phyloP scores from a whole-genome alignment of 2,329 filamentous ascomycete genomes.

The Falciphora oryzae region DNA sequence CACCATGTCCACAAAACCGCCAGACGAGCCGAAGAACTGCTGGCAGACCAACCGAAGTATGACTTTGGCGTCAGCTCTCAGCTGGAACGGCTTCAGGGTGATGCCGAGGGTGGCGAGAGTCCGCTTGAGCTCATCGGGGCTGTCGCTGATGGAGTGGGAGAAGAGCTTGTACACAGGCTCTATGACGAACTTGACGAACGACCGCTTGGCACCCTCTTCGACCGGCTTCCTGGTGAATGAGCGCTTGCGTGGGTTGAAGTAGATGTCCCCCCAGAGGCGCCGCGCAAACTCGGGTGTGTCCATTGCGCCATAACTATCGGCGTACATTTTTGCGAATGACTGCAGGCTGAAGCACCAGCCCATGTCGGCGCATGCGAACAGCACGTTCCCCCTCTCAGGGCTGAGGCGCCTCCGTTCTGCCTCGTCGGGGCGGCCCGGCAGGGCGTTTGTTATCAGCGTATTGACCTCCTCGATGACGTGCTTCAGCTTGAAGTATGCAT shows the following conservation, averaged over 20 bases:
- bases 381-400: conserved; percentile 96
- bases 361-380: conserved; percentile 89
- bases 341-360: conserved; percentile 94
- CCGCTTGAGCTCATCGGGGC: conserved; percentile 73
- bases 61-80: conserved; percentile 82
- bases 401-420: conserved; percentile 78
- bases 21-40: conserved; percentile 88
- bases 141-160: conserved; percentile 89
- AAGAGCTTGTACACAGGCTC: conserved; percentile 98
- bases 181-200: conserved; percentile 90
- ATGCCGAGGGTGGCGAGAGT: conserved; percentile 79
- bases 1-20: conserved; percentile 94
- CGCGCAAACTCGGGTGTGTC: conserved; percentile 77
- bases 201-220: conserved; percentile 74
- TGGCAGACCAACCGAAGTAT: conserved; percentile 85
- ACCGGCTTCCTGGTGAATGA: conserved; percentile 85
- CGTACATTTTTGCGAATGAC: conserved; percentile 95
- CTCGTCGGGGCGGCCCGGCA: conserved; percentile 74
- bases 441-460: conserved; percentile 62
- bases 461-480: conserved; percentile 99
- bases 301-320: conserved; percentile 77
- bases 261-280: conserved; percentile 93
- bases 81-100: conserved; percentile 82
- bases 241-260: conserved; percentile 85
- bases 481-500: conserved; percentile 98